Evolutionary conservation across 78 protist species (phyloP), one percentile per base, ranked within the genome.

Genomic region (Dictyostelium firmibasis): DNA sequence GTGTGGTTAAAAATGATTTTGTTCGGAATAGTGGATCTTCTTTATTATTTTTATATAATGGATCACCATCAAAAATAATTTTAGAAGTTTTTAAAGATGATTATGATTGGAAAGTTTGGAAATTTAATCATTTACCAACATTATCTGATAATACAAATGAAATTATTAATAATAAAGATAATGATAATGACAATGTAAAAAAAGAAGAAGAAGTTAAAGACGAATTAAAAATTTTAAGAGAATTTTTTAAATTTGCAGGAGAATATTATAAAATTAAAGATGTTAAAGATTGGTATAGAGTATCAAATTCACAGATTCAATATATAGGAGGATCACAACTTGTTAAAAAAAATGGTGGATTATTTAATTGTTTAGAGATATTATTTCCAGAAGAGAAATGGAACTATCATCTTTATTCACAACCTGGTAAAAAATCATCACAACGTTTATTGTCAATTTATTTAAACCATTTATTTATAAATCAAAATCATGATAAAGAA

Each of bases 341-440:
- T 72, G 41, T 86, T 23, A 86, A 77, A 38, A 74, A 57, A 36
- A 60, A 86, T 77, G 92, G 92, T 35, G 92, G 92, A 1, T 13
- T 86, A n/a, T 50, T 57, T 16, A 25, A 76, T n/a, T 35, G 70
- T 31, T 44, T 86, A 43, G 36, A 74, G 11, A 16, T 38, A 20
- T 16, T 77, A 27, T 86, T 36, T 38, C 92, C 92, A 16, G 64
- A 86, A 3, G 43, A 79, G 6, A 29, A 76, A 18, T 86, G 92
- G 92, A 16, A 86, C 13, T 38, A 29, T 11, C 31, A 20, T 13
- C 10, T 27, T 25, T 86, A 76, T 77, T 76, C 27, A 10, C 81
- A 23, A 44, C 92, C 92, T 35, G 92, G 92, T 9, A 86, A 86
- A 72, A 86, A 86, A 31, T 86, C 92, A 14, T 86, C 92, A 2